Evolutionary conservation across 257 asterid species (phyloP).

Genomic region (Petrea volubilis): DNA sequence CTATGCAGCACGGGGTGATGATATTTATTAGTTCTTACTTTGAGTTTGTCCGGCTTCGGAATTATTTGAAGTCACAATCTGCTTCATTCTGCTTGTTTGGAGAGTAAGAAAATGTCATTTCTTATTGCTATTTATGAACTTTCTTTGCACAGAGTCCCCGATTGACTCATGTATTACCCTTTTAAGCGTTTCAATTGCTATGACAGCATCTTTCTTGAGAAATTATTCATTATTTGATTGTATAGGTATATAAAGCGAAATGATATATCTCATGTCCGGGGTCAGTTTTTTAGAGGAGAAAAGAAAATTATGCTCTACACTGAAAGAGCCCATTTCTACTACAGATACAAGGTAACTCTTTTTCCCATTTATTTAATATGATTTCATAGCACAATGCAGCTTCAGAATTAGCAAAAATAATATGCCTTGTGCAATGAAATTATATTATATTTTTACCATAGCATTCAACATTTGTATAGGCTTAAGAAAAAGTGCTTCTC

Average conservation of each 20-base stretch:
- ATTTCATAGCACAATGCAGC: too few species aligned
- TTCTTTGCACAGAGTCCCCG: background rate
- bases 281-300: conserved; percentile 77
- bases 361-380: conserved; percentile 9
- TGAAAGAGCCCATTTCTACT: conserved; percentile 97
- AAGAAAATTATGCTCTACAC: conserved; percentile 88
- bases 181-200: background rate
- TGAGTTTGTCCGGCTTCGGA: conserved; percentile 84
- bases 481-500: too few species aligned
- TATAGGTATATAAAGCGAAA: conserved; percentile 71
- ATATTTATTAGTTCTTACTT: conserved; percentile 85
- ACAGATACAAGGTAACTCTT: conserved; percentile 84
- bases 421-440: background rate
- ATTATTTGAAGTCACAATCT: conserved; percentile 74
- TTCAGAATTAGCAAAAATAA: too few species aligned
- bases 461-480: too few species aligned
- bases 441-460: background rate
- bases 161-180: background rate
- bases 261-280: conserved; percentile 87
- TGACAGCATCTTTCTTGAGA: background rate
- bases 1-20: conserved; percentile 79
- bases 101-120: conserved; percentile 60
- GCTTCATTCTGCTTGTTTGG: conserved; percentile 89
- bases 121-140: background rate
- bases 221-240: conserved; percentile 1